A percentile compares a stretch with the other conserved stretches of the same genome.
Evolutionary conservation across 148 eudicot species (phyloP).

Genomic region (Arbutus unedo): DNA sequence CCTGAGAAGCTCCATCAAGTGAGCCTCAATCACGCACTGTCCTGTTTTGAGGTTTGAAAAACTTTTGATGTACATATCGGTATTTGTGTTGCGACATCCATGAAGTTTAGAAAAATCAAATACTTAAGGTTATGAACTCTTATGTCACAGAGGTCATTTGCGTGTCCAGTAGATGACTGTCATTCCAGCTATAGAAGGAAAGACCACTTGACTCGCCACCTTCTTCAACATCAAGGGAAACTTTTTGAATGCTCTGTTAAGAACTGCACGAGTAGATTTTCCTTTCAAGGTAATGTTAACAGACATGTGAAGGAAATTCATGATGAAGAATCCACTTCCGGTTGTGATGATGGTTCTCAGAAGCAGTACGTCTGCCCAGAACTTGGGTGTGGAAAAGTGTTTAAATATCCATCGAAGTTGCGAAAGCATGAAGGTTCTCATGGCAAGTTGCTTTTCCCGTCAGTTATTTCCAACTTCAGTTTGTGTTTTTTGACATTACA

Average conservation of each 20-base stretch:
- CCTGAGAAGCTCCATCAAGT: slow-evolving; percentile 99
- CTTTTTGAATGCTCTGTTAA: slow-evolving; percentile 65
- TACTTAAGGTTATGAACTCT: background rate
- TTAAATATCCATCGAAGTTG: slow-evolving; percentile 59
- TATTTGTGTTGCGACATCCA: background rate
- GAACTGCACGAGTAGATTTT: slow-evolving; percentile 45
- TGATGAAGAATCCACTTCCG: slow-evolving; percentile 26
- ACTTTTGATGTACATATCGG: background rate
- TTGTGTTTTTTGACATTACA: background rate
- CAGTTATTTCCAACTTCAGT: background rate
- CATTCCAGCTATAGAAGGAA: slow-evolving; percentile 70
- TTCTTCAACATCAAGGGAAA: slow-evolving; percentile 72
- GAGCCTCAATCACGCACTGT: slow-evolving; percentile 63
- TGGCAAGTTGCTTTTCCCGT: slow-evolving; percentile 34
- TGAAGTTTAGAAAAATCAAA: background rate
- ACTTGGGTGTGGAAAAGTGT: slow-evolving; percentile 83
- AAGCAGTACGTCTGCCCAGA: slow-evolving; percentile 57
- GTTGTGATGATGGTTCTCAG: slow-evolving; percentile 17
- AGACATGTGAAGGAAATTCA: slow-evolving; percentile 78
- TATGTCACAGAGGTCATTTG: slow-evolving; percentile 68
- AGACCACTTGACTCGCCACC: slow-evolving; percentile 82
- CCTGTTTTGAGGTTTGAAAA: slow-evolving; percentile 39
- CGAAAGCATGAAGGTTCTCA: slow-evolving; percentile 70
- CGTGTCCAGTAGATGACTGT: slow-evolving; percentile 74
- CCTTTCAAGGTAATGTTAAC: slow-evolving; percentile 54